Base-by-base conservation (phyloP, 345 rosid genomes). In the Anacardium occidentale region DNA sequence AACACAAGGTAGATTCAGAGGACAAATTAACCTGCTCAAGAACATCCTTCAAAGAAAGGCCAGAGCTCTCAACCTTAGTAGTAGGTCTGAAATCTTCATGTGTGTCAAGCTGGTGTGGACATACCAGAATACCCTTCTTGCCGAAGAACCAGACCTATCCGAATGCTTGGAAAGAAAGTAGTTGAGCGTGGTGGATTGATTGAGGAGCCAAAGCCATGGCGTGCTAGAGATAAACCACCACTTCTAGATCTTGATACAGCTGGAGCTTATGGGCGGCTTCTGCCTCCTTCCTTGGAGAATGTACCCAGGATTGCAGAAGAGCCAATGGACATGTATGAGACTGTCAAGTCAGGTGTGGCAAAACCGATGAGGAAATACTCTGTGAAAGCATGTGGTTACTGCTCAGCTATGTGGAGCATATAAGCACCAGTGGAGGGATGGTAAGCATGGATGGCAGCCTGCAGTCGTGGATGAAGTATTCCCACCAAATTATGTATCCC, bases 401-500 rank as follows among this genome's bases (percentile, higher is more conserved):
- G 98, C 77, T 79, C 91, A 2, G 84, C 90, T 91, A 21, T 94
- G 97, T 42, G 98, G 98, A 50, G 97, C 81, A 76, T 85, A 81
- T 78, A 94, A 94, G 81, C 98, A 94, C 71, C 96, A 94, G 18
- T 87, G 97, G 96, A 86, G 97, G 77, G 98, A 91, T 21, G 97
- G 98, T 70, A 91, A 91, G 76, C 98, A 93, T 12, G 98, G 98
- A 42, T 91, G 98, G 97, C 96, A 94, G 80, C 91, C 91, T 71
- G 97, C 98, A 18, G 82, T 80, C 6, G 72, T 85, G 25, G 94
- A 86, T 1, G 98, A 94, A 80, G 80, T 94, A 29, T 75, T 91
- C 71, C 96, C 97, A 1, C 87, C 86, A 0, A 90, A 90, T 76
- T 82, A 87, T 50, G 96, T 87, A 55, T 91, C 96, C 97, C 94